These are phyloP conservation scores for Clavispora carvajalis DNA, from an alignment of 805 yeast genomes.

Conservation along the genomic window DNA sequence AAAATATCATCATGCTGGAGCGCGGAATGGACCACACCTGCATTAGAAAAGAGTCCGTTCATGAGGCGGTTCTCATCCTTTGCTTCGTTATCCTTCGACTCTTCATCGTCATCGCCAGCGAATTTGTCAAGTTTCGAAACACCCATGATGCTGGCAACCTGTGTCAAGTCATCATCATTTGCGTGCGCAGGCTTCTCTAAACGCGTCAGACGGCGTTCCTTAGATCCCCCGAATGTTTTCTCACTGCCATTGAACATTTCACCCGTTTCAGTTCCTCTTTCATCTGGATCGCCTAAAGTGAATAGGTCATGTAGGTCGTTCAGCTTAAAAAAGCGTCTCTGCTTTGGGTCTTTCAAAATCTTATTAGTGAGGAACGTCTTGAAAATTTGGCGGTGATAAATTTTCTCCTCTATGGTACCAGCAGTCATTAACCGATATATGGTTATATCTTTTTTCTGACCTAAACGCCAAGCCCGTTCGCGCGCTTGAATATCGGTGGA, in stretches of 20 bases:
- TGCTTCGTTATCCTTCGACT: constrained; percentile 6
- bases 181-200: constrained; percentile 26
- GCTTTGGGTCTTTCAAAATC: constrained; percentile 92
- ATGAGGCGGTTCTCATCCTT: constrained; percentile 57
- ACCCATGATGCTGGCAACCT: constrained; percentile 62
- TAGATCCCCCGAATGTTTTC: constrained; percentile 27
- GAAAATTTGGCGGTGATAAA: constrained; percentile 93
- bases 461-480: constrained; percentile 95
- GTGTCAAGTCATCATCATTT: constrained; percentile 60
- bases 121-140: constrained; percentile 67
- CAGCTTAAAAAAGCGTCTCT: constrained; percentile 85
- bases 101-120: constrained; percentile 40
- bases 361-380: constrained; percentile 91
- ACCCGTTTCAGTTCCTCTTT: constrained; percentile 64
- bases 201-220: constrained; percentile 28
- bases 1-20: constrained; percentile 76
- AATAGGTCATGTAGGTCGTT: constrained; percentile 89
- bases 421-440: constrained; percentile 90
- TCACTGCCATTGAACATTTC: constrained; percentile 52
- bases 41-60: constrained; percentile 66
- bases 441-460: constrained; percentile 87
- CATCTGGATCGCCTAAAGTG: constrained; percentile 70
- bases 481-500: constrained; percentile 96
- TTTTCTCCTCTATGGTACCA: constrained; percentile 94
- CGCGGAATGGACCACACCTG: constrained; percentile 64